Evolutionary conservation across 2,329 filamentous ascomycete genomes (phyloP), one percentile per base, ranked within the genome.

Genomic region (Sporothrix humicola): DNA sequence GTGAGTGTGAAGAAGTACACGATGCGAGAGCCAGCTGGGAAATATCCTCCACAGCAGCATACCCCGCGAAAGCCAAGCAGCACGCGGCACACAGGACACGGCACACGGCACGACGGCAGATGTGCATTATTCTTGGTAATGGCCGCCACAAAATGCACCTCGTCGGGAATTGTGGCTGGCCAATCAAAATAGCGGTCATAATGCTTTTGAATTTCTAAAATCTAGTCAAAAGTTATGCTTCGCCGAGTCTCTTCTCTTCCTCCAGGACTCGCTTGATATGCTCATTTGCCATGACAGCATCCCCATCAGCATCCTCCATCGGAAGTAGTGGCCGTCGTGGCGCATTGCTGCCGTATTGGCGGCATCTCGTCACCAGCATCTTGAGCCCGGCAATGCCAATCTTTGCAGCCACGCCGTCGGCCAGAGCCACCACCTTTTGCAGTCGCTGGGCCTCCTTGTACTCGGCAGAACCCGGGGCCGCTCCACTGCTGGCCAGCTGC

Each of bases 371-470:
- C 0, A 78, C 72, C 10, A 78, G 37, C 72, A 68, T 76, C 63
- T 79, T 78, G 75, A 79, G 74, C 8, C 78, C 77, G 46, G 76
- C 58, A 69, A 78, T 78, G 65, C 65, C 76, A 76, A 69, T 37
- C 61, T 58, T 26, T 2, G 26, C 52, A 1, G 65, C 65, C 17
- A 77, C 74, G 6, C 74, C 76, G 54, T 78, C 77, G 7, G 75
- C 77, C 58, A 77, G 73, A 1, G 77, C 72, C 10, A 76, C 73
- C 2, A 77, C 46, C 37, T 73, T 75, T 52, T 78, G 77, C n/a
- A 78, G 70, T 10, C 73, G 58, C 69, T 76, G 72, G 10, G 77
- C 77, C 26, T 77, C 71, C 20, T 66, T 61, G 72, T 73, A 72
- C 0, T 26, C 48, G 2, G 54, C 69, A 3, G 69, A 68, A 3